These are phyloP conservation scores for Xylariaceae sp. DNA, from an alignment of 2,329 filamentous ascomycete species.

Conservation along the genomic window DNA sequence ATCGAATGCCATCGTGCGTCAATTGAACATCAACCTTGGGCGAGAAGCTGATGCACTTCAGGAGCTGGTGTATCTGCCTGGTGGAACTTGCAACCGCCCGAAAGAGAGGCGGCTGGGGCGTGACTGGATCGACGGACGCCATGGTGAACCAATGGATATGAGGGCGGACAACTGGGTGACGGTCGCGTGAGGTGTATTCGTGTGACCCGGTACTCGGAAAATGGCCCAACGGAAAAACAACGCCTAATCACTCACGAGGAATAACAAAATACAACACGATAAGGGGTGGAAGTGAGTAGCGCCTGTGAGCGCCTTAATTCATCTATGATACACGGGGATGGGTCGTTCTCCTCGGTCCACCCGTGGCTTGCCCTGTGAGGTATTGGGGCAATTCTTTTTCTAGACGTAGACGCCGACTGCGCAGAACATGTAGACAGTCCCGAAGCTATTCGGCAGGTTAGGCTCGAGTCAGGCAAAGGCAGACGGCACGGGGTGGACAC, in stretches of 20 bases:
- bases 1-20: constrained; percentile 77
- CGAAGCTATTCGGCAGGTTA: constrained; percentile 59
- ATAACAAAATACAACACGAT: constrained; percentile 6
- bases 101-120: constrained; percentile 52
- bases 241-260: constrained; percentile 23
- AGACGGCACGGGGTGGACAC: constrained; percentile 34
- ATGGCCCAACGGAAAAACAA: constrained; percentile 7
- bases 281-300: constrained; percentile 21
- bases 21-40: constrained; percentile 65
- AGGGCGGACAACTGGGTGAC: background rate
- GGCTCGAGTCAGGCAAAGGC: constrained; percentile 16
- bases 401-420: constrained; percentile 98
- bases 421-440: constrained; percentile 97
- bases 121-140: constrained; percentile 24
- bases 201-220: background rate
- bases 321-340: constrained; percentile 40
- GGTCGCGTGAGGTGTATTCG: background rate
- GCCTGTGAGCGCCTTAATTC: constrained; percentile 34
- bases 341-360: constrained; percentile 20
- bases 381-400: constrained; percentile 39
- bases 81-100: constrained; percentile 74
- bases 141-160: constrained; percentile 19
- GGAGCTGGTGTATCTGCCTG: constrained; percentile 64
- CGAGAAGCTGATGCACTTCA: constrained; percentile 56
- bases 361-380: constrained; percentile 31